Evolutionary conservation across 176 grass and related monocot genomes (phyloP), one percentile per base, ranked within the genome.

Genomic region (Melocanna baccifera): DNA sequence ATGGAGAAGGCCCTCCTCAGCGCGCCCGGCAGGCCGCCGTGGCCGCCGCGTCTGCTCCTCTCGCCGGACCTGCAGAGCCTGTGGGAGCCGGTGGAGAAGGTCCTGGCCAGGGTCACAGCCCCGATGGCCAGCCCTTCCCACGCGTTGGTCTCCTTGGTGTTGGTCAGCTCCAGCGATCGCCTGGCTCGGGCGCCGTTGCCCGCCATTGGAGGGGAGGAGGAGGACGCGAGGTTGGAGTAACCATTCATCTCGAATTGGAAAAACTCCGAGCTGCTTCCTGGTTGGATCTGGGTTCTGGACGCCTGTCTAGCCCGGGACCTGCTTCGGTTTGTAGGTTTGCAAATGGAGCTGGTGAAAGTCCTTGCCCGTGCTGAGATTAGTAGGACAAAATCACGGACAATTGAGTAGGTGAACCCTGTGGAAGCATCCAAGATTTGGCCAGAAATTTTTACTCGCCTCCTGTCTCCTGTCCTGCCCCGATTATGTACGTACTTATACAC

Each of bases 1-100:
- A 76, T 57, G 82, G 91, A 93, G 91, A 93, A 93, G 67, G 91
- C 91, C 82, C 88, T 78, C 78, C 85, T 75, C 82, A 93, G 36
- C 3, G 82, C 67, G 42, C 64, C 50, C 7, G 81, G 63, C 62
- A 87, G 8, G 51, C 81, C 52, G 62, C 28, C 29, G 29, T 32
- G 50, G 9, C 41, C 53, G 61, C 79, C 41, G 26, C 39, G 74
- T 48, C 26, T 13, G 41, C 41, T 43, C 32, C 51, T 75, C 65
- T 71, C 77, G n/a, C 71, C 61, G 72, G 88, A 66, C 61, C 66
- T 46, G 88, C 56, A 56, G 39, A 88, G 68, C 85, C 85, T 26
- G 15, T 90, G 88, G 4, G 91, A 93, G 25, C 87, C 88, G 13
- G 91, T 90, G 72, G 88, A 90, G 82, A 90, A 83, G 22, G 77